These are phyloP conservation scores for Capronia coronata DNA, from an alignment of 2,329 filamentous ascomycete genomes.

Conservation along the genomic window DNA sequence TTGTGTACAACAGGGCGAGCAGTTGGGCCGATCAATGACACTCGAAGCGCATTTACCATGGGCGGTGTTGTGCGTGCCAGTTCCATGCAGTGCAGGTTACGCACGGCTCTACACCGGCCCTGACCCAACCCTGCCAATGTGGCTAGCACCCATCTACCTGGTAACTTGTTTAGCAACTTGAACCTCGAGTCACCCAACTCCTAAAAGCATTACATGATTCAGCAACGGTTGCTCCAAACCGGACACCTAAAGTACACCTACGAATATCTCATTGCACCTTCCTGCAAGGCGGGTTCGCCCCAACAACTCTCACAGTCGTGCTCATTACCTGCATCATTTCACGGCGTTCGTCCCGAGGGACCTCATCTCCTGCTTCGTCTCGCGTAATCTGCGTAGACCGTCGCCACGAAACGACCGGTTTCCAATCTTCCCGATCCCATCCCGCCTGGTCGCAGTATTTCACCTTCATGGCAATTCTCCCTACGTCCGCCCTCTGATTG, in stretches of 20 bases:
- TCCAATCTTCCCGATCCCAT: constrained; percentile 1
- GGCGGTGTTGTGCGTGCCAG: neutral
- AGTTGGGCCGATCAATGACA: neutral
- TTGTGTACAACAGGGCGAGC: no score
- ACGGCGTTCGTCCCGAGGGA: constrained; percentile 2
- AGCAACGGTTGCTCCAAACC: neutral
- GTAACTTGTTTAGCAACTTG: no score
- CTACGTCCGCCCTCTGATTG: constrained; percentile 3
- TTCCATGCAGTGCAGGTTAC: no score
- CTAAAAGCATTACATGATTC: constrained; percentile 2
- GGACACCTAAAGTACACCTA: neutral
- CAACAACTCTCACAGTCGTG: neutral
- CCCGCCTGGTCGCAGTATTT: neutral
- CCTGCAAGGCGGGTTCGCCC: neutral
- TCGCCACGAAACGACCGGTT: neutral
- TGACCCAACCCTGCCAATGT: no score
- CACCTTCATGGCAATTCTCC: constrained; percentile 17
- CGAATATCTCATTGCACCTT: neutral
- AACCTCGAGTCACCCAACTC: neutral
- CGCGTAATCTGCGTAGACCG: constrained; percentile 3
- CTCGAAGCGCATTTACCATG: neutral
- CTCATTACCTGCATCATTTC: neutral
- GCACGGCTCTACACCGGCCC: no score
- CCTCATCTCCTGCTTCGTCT: constrained; percentile 11
- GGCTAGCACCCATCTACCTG: no score